Base-by-base conservation (phyloP, 148 eudicot genomes). In the Amaranthus hypochondriacus region DNA sequence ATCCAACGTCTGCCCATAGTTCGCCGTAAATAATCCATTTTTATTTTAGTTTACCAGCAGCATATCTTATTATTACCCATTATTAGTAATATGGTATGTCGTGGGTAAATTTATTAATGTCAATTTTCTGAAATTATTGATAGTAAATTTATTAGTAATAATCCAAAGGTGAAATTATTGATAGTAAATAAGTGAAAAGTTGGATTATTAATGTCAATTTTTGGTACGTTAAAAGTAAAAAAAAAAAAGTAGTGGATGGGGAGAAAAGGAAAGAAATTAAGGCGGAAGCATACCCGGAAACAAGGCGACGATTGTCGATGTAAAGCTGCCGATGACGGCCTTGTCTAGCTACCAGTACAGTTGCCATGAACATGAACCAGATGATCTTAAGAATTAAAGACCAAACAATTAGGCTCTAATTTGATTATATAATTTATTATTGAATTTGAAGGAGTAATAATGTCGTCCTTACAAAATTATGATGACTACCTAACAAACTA, bases 271-370 rank as follows among this genome's bases (percentile, higher is more conserved):
- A 56, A 12, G 4, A 15, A 13, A 56, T 63, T 28, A 64, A 52
- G 12, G 67, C 50, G 5, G 39, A 21, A 10, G 73, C 72, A 7
- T 78, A 81, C 84, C 84, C 84, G 18, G 84, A 81, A 7, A 81
- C 84, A 11, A 81, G 84, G 9, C 84, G 66, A 62, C 71, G 75
- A 42, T 77, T 78, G 70, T 67, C 84, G 75, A 78, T 69, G 63
- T 81, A 81, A 48, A 76, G 81, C 62, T 81, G 84, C 9, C 81
- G 59, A 56, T 81, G 76, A n/a, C 84, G 84, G 14, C 84, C 84
- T 72, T 72, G 66, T 48, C 84, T 64, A 42, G 84, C 73, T 44
- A 71, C 39, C 11, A 81, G 54, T 66, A 78, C 58, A 42, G 73
- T 65, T 9, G 77, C 73, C 81, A 81, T 81, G 5, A 6, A 21